Evolutionary conservation across 164 flowering plant genomes (phyloP).

Genomic region (Annona squamosa): DNA sequence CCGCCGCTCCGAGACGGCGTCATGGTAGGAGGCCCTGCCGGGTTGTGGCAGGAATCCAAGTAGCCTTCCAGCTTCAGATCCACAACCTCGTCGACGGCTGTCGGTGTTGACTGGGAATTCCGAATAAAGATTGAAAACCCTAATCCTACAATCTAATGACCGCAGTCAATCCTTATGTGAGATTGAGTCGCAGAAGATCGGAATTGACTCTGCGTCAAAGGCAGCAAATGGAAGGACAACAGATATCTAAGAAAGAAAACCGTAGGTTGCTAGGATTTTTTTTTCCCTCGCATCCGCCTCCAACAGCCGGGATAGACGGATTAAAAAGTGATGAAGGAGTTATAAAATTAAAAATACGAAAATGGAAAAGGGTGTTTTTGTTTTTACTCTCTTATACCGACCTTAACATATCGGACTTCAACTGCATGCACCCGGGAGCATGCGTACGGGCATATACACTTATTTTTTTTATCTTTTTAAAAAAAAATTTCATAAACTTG

Average conservation of each 20-base stretch:
- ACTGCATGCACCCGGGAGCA: no score
- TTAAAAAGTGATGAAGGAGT: no score
- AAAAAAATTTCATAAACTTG: no score
- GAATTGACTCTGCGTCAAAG: not conserved
- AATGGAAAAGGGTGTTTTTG: not conserved
- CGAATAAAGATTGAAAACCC: not conserved
- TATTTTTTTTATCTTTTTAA: no score
- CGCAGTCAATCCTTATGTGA: not conserved
- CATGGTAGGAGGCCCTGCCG: constrained; percentile 60
- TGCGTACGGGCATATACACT: no score
- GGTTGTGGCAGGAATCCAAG: constrained; percentile 55
- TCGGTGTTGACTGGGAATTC: not conserved
- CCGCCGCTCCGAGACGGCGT: constrained; percentile 83
- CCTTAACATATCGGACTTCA: not conserved
- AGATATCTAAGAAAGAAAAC: not conserved
- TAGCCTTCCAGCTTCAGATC: constrained; percentile 62
- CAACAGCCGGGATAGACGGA: no score
- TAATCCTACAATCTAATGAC: not conserved
- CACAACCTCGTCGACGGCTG: not conserved
- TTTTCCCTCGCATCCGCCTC: no score
- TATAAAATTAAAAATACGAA: not conserved
- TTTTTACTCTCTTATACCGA: not conserved
- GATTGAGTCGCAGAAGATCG: not conserved
- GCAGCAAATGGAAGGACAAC: not conserved
- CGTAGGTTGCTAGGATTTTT: not conserved